Conservation (phyloP, 176 grass and related monocot genomes). For the Tuctoria greenei region DNA sequence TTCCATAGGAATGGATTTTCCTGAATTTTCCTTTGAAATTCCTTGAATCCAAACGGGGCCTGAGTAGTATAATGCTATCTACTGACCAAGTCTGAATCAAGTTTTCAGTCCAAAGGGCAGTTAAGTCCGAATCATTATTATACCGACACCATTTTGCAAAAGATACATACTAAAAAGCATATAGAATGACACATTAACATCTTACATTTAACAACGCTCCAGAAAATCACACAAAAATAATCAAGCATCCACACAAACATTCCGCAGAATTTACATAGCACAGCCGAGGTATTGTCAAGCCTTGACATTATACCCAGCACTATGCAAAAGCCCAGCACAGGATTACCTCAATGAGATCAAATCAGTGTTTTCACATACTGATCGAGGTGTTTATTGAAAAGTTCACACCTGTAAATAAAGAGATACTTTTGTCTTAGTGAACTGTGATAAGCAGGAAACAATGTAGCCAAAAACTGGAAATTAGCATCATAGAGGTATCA, state of each 20-base stretch:
- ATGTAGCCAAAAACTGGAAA: not conserved
- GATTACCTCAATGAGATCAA: slow-evolving; percentile 39
- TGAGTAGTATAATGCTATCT: too few relatives aligned
- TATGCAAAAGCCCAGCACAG: not conserved
- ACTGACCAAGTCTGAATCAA: too few relatives aligned
- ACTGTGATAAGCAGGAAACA: not conserved
- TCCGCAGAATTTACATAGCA: not conserved
- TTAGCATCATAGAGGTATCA: not conserved
- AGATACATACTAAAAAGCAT: not conserved
- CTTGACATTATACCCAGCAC: not conserved
- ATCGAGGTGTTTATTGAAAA: slow-evolving; percentile 77
- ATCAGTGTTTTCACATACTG: slow-evolving; percentile 70
- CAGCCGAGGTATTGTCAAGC: not conserved
- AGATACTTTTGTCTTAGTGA: slow-evolving; percentile 2
- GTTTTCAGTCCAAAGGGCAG: too few relatives aligned
- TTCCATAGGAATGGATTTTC: too few relatives aligned
- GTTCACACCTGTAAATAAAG: slow-evolving; percentile 53
- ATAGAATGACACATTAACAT: not conserved
- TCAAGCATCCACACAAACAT: slow-evolving; percentile 3
- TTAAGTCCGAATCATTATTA: too few relatives aligned
- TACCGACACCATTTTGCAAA: not conserved
- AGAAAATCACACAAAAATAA: not conserved
- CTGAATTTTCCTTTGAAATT: too few relatives aligned
- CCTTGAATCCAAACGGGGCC: too few relatives aligned
- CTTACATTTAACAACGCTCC: not conserved